Evolutionary conservation across 805 yeast genomes (phyloP).

Genomic region (Metschnikowia matae): DNA sequence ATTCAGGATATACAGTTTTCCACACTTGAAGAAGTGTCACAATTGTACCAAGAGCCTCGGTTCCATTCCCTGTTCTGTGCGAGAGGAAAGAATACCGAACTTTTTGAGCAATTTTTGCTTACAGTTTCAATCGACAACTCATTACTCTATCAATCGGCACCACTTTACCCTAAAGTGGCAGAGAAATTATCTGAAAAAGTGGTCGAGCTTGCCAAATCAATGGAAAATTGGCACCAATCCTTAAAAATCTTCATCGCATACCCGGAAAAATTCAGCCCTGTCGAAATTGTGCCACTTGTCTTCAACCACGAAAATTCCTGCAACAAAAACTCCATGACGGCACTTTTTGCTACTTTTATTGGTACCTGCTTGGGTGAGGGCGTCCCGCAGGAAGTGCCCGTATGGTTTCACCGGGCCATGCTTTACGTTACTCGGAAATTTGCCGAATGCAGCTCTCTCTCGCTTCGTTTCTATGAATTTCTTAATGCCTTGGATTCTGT

Average conservation of each 20-base stretch:
- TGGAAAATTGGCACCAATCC: conserved; percentile 18
- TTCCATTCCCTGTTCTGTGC: not conserved
- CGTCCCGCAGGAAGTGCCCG: conserved; percentile 24
- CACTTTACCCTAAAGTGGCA: conserved; percentile 10
- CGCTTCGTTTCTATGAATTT: conserved; percentile 31
- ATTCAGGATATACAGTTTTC: conserved; percentile 4
- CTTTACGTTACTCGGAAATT: conserved; percentile 60
- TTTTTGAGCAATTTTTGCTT: not conserved
- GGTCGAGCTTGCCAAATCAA: conserved; percentile 14
- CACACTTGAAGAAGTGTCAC: conserved; percentile 1
- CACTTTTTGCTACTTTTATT: conserved; percentile 28
- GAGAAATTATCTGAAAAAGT: conserved; percentile 9
- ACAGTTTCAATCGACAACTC: conserved; percentile 5
- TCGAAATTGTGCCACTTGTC: conserved; percentile 19
- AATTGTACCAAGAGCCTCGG: not conserved
- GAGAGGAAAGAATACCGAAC: not conserved
- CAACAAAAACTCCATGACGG: conserved; percentile 27
- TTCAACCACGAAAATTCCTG: conserved; percentile 18
- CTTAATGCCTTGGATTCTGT: conserved; percentile 19
- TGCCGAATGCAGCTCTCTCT: conserved; percentile 43
- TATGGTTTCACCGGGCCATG: conserved; percentile 57
- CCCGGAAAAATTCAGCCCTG: conserved; percentile 7
- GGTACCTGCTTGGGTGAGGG: conserved; percentile 13
- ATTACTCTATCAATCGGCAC: conserved; percentile 14
- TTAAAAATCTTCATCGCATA: conserved; percentile 16